A percentile compares a stretch with the other conserved stretches of the same genome.
These are phyloP conservation scores for Colletotrichum sp. DNA, from an alignment of 2,329 filamentous ascomycete species.

Conservation along the genomic window DNA sequence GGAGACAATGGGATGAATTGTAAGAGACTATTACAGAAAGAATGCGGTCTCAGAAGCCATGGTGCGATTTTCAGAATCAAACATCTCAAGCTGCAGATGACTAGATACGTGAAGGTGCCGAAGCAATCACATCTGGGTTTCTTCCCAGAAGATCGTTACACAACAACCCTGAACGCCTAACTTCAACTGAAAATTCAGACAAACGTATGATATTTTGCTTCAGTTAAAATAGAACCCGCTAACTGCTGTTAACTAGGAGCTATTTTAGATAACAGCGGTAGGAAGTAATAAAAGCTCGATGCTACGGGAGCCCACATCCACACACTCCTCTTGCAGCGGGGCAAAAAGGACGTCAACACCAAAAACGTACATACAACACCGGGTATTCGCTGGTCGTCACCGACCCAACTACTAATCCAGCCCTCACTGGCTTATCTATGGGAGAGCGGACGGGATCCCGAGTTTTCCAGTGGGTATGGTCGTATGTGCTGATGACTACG, in stretches of 20 bases:
- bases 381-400: conserved; percentile 6
- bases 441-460: conserved; percentile 8
- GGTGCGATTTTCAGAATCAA: background rate
- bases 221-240: background rate
- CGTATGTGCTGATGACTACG: background rate
- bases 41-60: background rate
- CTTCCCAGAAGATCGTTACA: background rate
- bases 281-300: background rate
- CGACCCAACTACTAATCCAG: conserved; percentile 1
- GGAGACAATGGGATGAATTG: background rate
- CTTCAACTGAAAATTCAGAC: background rate
- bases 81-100: background rate
- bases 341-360: background rate
- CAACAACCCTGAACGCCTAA: background rate
- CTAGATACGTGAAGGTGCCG: background rate
- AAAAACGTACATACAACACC: background rate
- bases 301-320: background rate
- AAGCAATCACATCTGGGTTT: background rate
- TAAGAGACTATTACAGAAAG: background rate
- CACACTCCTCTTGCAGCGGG: background rate
- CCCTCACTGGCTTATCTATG: conserved; percentile 5
- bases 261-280: background rate
- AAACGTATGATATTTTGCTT: background rate
- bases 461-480: conserved; percentile 1
- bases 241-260: background rate